Percentiles rank a stretch among this genome's conserved stretches.
These are phyloP conservation scores for Prinsepia uniflora DNA, from an alignment of 306 rosid genomes.

Conservation along the genomic window DNA sequence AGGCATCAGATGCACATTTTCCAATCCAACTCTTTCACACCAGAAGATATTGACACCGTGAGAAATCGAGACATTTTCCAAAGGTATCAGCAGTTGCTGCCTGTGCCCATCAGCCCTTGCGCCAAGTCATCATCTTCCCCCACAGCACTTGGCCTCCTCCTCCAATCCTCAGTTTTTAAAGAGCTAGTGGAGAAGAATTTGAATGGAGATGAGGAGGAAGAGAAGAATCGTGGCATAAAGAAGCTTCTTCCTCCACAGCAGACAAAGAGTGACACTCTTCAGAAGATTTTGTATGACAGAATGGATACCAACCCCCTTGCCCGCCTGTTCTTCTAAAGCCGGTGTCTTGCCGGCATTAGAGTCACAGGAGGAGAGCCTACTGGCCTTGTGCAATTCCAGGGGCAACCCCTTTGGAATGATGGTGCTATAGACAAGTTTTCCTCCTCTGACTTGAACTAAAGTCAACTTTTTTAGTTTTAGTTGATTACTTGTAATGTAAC, in stretches of 20 bases:
- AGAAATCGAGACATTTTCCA: constrained; percentile 30
- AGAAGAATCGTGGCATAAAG: constrained; percentile 35
- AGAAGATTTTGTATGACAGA: constrained; percentile 30
- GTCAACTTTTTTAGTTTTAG: not conserved
- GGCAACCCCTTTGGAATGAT: constrained; percentile 37
- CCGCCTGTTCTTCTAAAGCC: constrained; percentile 23
- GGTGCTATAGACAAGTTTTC: constrained; percentile 32
- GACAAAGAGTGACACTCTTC: constrained; percentile 20
- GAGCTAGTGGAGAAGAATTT: constrained; percentile 58
- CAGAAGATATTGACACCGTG: constrained; percentile 26
- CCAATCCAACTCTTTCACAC: constrained; percentile 28
- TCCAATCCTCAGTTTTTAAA: constrained; percentile 65
- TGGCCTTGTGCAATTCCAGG: constrained; percentile 34
- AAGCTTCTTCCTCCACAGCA: constrained; percentile 15
- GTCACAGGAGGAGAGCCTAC: constrained; percentile 38
- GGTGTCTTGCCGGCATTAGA: constrained; percentile 36
- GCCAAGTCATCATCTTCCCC: constrained; percentile 49
- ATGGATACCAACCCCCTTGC: constrained; percentile 19
- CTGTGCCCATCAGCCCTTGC: constrained; percentile 40
- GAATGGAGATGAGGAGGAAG: constrained; percentile 28
- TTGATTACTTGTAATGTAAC: not conserved
- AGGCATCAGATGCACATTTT: constrained; percentile 23
- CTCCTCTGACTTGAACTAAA: constrained; percentile 22
- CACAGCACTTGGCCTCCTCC: constrained; percentile 70
- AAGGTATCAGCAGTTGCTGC: constrained; percentile 14